Conservation (phyloP, 2,329 filamentous ascomycete species). For the Lanzia echinophila region DNA sequence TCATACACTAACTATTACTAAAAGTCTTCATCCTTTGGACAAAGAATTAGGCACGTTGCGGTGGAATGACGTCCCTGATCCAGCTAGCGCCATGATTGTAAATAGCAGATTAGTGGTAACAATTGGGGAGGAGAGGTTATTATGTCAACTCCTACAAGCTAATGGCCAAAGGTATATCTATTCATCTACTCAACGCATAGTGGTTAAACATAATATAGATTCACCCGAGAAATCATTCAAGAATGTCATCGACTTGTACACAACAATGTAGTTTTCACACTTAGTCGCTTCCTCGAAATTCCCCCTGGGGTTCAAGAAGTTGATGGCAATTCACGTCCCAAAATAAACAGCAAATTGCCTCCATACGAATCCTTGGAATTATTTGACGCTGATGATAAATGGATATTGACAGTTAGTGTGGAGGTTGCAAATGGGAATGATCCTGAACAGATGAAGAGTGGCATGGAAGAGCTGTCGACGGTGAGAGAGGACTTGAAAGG, state of each 20-base stretch:
- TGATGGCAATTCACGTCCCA: conserved; percentile 24
- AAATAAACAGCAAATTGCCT: conserved; percentile 33
- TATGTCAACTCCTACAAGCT: conserved; percentile 43
- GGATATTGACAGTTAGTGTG: conserved; percentile 49
- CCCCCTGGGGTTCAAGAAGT: conserved; percentile 15
- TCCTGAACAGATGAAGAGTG: conserved; percentile 47
- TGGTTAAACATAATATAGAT: conserved; percentile 19
- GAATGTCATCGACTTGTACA: conserved; percentile 24
- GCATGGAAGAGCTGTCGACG: conserved; percentile 43
- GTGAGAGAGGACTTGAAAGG: conserved; percentile 43
- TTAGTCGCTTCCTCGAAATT: conserved; percentile 23
- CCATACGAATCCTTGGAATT: conserved; percentile 41
- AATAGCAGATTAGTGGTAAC: conserved; percentile 25
- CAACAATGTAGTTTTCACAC: conserved; percentile 24
- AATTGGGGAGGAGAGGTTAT: conserved; percentile 33
- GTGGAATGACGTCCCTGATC: conserved; percentile 57
- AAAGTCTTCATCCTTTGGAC: conserved; percentile 24
- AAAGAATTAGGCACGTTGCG: conserved; percentile 42
- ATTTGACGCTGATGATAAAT: conserved; percentile 43
- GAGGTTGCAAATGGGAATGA: conserved; percentile 50
- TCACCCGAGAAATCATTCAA: conserved; percentile 21
- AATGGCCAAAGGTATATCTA: conserved; percentile 46
- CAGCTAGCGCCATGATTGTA: conserved; percentile 27
- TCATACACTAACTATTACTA: neutral
- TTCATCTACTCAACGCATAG: neutral